A percentile compares a stretch with the other conserved stretches of the same genome.
Evolutionary conservation across 176 grass and related monocot genomes (phyloP).

Genomic region (Poa annua): DNA sequence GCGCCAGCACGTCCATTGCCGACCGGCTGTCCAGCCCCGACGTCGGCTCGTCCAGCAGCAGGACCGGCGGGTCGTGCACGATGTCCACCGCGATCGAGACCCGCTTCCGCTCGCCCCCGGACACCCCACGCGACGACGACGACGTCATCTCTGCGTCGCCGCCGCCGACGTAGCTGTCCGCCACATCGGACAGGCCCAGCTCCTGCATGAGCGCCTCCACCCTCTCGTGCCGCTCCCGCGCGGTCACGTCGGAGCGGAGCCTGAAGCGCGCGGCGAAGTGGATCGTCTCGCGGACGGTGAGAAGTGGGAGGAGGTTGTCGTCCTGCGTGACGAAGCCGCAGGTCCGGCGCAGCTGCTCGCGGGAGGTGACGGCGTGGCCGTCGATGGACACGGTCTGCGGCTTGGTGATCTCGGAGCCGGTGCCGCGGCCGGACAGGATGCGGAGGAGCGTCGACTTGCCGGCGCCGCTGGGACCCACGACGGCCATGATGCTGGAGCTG

Average conservation of each 20-base stretch:
- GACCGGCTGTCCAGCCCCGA: constrained; percentile 90
- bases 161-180: constrained; percentile 80
- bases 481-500: constrained; percentile 77
- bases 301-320: constrained; percentile 90
- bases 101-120: constrained; percentile 84
- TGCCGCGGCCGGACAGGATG: constrained; percentile 74
- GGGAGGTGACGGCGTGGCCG: constrained; percentile 47
- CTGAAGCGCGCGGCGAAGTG: constrained; percentile 75
- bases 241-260: constrained; percentile 38
- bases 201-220: constrained; percentile 73
- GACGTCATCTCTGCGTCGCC: constrained; percentile 35
- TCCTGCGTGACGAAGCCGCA: constrained; percentile 94
- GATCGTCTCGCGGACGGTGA: constrained; percentile 89
- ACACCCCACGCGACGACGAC: constrained; percentile 58
- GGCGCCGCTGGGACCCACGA: constrained; percentile 82
- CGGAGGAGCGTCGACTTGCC: constrained; percentile 94
- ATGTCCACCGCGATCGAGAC: constrained; percentile 84
- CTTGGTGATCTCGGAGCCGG: constrained; percentile 44
- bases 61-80: constrained; percentile 81
- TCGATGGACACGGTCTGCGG: constrained; percentile 52
- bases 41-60: constrained; percentile 90
- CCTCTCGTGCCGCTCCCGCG: constrained; percentile 45
- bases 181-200: constrained; percentile 65
- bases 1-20: constrained; percentile 70
- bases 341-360: constrained; percentile 56